phyloP scores from a whole-genome alignment of 2,329 filamentous ascomycete genomes.

The Calycina herbarum region DNA sequence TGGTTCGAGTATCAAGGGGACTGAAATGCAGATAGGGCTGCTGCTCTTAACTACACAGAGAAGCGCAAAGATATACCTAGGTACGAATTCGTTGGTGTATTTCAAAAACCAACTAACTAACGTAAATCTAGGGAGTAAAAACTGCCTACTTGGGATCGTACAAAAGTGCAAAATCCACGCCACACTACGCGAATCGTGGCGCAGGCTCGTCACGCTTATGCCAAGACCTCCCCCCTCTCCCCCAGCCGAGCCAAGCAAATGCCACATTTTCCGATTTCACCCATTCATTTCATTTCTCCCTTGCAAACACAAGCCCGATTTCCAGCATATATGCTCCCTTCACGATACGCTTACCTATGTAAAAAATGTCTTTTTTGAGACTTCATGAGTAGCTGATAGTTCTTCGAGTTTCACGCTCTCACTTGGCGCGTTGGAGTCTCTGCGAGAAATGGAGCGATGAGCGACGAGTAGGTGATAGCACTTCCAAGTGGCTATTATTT shows the following conservation, averaged over 20 bases:
- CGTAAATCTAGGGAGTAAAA: too few species aligned
- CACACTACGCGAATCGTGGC: not conserved
- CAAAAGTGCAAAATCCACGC: too few species aligned
- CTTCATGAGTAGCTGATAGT: not conserved
- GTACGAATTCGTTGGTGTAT: too few species aligned
- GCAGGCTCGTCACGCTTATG: not conserved
- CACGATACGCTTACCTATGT: too few species aligned
- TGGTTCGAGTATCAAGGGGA: too few species aligned
- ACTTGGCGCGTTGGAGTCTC: not conserved
- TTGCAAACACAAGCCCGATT: not conserved
- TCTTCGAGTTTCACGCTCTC: not conserved
- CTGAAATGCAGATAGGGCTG: too few species aligned
- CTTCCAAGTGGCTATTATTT: not conserved
- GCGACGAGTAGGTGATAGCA: not conserved
- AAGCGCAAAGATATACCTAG: too few species aligned
- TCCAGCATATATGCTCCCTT: too few species aligned
- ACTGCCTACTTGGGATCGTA: too few species aligned
- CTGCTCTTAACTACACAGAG: too few species aligned
- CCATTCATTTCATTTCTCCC: not conserved
- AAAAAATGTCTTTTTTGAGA: too few species aligned
- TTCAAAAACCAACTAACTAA: too few species aligned
- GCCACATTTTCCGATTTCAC: not conserved
- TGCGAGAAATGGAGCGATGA: not conserved
- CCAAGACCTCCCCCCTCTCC: slow-evolving; percentile 2
- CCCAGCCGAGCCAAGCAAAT: not conserved